phyloP scores from a whole-genome alignment of 225 moss, liverwort and hornwort species.

The Antitrichia curtipendula region DNA sequence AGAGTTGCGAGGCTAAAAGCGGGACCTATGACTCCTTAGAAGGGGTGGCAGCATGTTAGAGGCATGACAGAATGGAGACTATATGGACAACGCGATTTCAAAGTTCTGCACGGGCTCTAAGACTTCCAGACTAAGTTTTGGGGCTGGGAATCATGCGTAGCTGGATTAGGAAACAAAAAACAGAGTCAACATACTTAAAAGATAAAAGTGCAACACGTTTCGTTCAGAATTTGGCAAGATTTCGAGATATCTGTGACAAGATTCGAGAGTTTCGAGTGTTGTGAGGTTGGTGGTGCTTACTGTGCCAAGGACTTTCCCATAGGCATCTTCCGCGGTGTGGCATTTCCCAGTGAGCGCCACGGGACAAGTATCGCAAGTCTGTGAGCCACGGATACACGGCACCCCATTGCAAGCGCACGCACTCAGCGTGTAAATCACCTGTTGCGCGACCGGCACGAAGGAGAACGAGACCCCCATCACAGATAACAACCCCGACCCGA shows the following conservation, averaged over 20 bases:
- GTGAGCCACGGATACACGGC: conserved; percentile 20
- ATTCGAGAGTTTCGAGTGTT: too few species aligned
- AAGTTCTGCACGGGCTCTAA: background rate
- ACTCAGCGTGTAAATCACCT: conserved; percentile 47
- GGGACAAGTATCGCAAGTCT: conserved; percentile 25
- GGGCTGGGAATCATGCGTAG: background rate
- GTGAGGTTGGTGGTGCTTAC: conserved; percentile 13
- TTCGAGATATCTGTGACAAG: background rate
- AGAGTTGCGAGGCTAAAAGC: background rate
- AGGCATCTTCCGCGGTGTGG: conserved; percentile 36
- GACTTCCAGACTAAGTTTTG: too few species aligned
- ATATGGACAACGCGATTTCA: background rate
- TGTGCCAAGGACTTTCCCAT: conserved; percentile 87
- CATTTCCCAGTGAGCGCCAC: conserved; percentile 39
- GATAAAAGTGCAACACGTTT: background rate
- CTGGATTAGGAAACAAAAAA: background rate
- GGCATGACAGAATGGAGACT: background rate
- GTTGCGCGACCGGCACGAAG: conserved; percentile 72
- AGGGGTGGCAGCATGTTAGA: background rate
- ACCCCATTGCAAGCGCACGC: conserved; percentile 50
- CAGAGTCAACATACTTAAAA: background rate
- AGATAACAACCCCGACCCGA: conserved; percentile 87
- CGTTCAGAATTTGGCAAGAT: background rate
- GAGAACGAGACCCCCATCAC: conserved; percentile 88
- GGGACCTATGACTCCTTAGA: background rate